Evolutionary conservation across 306 rosid species (phyloP).

Genomic region (Rosa chinensis): DNA sequence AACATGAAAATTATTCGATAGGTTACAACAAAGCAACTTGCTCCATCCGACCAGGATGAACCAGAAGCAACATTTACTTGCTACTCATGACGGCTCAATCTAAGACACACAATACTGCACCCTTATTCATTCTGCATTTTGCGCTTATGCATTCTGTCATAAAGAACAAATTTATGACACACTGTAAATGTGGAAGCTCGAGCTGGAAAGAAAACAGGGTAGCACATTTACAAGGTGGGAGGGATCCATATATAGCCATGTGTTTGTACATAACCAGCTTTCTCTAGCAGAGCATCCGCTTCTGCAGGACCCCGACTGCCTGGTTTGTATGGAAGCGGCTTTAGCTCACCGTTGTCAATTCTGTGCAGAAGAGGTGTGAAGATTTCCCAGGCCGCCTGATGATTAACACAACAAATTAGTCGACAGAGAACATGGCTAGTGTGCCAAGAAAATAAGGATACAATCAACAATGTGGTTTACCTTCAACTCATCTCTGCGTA

Average conservation of each 20-base stretch:
- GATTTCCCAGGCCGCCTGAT: conserved; percentile 97
- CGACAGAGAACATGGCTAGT: conserved; percentile 7
- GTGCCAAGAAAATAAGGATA: conserved; percentile 4
- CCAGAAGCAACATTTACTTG: not conserved
- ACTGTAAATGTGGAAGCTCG: no score
- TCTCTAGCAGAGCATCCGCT: conserved; percentile 74
- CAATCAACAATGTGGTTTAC: conserved; percentile 37
- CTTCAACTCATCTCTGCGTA: conserved; percentile 94
- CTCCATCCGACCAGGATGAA: not conserved
- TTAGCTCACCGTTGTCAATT: conserved; percentile 70
- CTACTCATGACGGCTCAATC: not conserved
- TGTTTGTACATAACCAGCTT: no score
- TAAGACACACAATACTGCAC: conserved; percentile 15
- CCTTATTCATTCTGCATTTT: conserved; percentile 17
- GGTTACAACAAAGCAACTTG: not conserved
- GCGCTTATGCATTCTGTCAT: no score
- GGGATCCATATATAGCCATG: no score
- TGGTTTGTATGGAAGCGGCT: conserved; percentile 64
- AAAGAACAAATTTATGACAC: no score
- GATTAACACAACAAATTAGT: conserved; percentile 26
- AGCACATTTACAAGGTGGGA: no score
- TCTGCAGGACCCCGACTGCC: conserved; percentile 92
- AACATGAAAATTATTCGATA: not conserved
- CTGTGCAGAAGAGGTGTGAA: conserved; percentile 96
- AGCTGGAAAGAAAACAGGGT: no score